Conservation (phyloP, 2,329 filamentous ascomycete genomes). For the Cercospora berteroae region DNA sequence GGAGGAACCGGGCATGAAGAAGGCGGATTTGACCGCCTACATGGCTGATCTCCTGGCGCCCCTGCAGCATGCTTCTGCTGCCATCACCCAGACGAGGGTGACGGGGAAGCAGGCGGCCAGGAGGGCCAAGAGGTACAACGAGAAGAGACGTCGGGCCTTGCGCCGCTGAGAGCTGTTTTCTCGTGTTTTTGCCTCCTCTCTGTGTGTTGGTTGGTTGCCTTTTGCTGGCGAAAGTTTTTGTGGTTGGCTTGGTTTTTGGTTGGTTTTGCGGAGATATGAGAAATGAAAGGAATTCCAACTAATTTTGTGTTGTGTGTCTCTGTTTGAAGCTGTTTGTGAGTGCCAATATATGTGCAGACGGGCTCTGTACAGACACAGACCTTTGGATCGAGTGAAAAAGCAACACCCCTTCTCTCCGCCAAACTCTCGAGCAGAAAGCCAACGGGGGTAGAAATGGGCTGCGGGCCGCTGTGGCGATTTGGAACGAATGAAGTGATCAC, state of each 20-base stretch:
- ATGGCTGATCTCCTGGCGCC: not conserved
- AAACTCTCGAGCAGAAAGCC: not conserved
- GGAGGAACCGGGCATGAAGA: not conserved
- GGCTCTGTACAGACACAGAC: not conserved
- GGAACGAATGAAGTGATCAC: not conserved
- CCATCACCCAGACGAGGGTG: not conserved
- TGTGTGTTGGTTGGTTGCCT: not conserved
- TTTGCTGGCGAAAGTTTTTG: not conserved
- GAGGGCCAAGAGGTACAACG: not conserved
- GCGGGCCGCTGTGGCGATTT: not conserved
- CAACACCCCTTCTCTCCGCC: not conserved
- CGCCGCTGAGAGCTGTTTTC: not conserved
- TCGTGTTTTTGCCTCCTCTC: not conserved
- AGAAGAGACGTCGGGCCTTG: not conserved
- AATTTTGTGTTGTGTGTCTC: not conserved
- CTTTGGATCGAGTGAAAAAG: not conserved
- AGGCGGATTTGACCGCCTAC: not conserved
- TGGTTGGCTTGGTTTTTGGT: not conserved
- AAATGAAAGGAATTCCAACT: not conserved
- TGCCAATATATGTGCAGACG: not conserved
- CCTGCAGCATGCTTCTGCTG: not conserved
- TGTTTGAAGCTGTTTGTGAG: not conserved
- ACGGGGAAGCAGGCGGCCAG: not conserved
- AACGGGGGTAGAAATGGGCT: not conserved
- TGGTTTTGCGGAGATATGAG: not conserved